Conservation (phyloP, 805 yeast species). For the Barnettozyma sucrosica region DNA sequence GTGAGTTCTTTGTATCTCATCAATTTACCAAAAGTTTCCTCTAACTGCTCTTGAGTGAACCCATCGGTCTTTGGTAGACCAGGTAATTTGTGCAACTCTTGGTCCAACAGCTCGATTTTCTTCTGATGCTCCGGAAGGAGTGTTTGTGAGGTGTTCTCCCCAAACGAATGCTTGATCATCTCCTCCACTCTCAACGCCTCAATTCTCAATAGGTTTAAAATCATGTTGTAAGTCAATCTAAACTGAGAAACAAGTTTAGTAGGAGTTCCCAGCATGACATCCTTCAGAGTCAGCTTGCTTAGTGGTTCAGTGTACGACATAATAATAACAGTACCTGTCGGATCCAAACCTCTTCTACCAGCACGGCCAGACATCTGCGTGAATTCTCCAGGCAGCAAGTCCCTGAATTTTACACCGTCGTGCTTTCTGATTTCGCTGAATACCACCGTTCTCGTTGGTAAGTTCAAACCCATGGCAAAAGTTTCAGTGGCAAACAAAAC, state of each 20-base stretch:
- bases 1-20: slow-evolving; percentile 41
- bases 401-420: slow-evolving; percentile 80
- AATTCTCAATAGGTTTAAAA: slow-evolving; percentile 80
- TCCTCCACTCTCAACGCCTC: slow-evolving; percentile 97
- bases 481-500: slow-evolving; percentile 96
- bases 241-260: slow-evolving; percentile 89
- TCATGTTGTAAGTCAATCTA: slow-evolving; percentile 93
- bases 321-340: slow-evolving; percentile 89
- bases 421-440: slow-evolving; percentile 83
- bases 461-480: slow-evolving; percentile 95
- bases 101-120: slow-evolving; percentile 48
- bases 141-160: slow-evolving; percentile 84
- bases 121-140: slow-evolving; percentile 80
- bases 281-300: slow-evolving; percentile 55
- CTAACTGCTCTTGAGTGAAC: slow-evolving; percentile 37
- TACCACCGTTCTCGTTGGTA: slow-evolving; percentile 95
- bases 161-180: slow-evolving; percentile 92
- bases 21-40: slow-evolving; percentile 38
- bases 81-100: slow-evolving; percentile 35
- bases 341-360: slow-evolving; percentile 93
- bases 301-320: slow-evolving; percentile 75
- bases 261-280: slow-evolving; percentile 81
- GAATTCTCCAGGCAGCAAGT: slow-evolving; percentile 89
- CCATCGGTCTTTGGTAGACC: slow-evolving; percentile 32
- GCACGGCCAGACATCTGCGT: slow-evolving; percentile 99